Conservation (phyloP, 306 rosid species). For the Gleditsia sinensis region DNA sequence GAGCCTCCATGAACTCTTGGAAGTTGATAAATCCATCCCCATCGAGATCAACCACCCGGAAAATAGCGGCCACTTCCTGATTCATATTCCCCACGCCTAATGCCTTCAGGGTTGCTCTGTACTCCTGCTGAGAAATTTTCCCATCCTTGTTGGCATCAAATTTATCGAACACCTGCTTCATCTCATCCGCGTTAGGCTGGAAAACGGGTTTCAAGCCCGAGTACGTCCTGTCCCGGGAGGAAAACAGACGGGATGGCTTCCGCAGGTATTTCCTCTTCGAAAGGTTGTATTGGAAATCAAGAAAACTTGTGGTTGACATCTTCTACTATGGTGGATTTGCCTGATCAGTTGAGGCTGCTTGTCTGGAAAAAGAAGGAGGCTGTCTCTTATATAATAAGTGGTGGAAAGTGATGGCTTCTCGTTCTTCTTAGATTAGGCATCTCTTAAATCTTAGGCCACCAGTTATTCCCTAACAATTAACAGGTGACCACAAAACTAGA, state of each 20-base stretch:
- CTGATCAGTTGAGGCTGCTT: constrained; percentile 17
- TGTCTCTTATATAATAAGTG: constrained; percentile 9
- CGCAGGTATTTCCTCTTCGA: constrained; percentile 63
- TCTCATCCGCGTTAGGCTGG: constrained; percentile 72
- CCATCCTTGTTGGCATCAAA: constrained; percentile 83
- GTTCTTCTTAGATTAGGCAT: neutral
- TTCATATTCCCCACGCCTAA: constrained; percentile 56
- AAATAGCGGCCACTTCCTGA: constrained; percentile 69
- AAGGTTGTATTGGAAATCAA: constrained; percentile 77
- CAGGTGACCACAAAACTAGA: constrained; percentile 43
- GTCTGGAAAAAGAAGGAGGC: neutral
- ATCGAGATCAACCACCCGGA: constrained; percentile 66
- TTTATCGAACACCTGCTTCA: constrained; percentile 76
- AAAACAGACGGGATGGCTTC: constrained; percentile 56
- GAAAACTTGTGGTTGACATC: constrained; percentile 57
- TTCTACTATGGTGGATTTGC: constrained; percentile 13
- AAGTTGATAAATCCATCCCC: constrained; percentile 83
- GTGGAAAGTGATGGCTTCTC: constrained; percentile 1
- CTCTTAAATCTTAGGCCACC: constrained; percentile 18
- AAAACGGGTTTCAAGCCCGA: constrained; percentile 44
- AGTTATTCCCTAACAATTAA: constrained; percentile 39
- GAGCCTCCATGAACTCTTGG: constrained; percentile 74
- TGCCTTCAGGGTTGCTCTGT: constrained; percentile 59
- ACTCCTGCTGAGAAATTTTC: constrained; percentile 75
- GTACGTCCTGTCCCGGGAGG: constrained; percentile 51